These are phyloP conservation scores for Xylaria sp. DNA, from an alignment of 2,329 filamentous ascomycete species.

Conservation along the genomic window DNA sequence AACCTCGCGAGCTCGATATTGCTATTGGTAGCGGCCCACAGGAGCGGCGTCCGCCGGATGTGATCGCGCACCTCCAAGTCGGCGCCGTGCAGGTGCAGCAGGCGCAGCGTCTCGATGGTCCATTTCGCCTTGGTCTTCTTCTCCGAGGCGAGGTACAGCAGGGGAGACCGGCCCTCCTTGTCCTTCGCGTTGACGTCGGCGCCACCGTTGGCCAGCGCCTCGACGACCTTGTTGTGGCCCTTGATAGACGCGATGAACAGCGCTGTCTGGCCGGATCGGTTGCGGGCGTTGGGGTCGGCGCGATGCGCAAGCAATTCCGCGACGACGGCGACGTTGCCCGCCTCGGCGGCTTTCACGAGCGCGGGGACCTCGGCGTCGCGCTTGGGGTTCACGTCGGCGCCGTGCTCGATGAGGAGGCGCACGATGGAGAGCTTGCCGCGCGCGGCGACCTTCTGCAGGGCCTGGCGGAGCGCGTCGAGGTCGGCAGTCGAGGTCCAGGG, in stretches of 20 bases:
- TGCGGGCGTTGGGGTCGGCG: constrained; percentile 51
- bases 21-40: constrained; percentile 69
- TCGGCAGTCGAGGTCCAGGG: constrained; percentile 51
- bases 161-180: constrained; percentile 52
- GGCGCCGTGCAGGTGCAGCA: constrained; percentile 53
- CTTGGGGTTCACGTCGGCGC: constrained; percentile 53
- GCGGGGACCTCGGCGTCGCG: constrained; percentile 53
- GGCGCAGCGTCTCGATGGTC: constrained; percentile 56
- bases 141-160: constrained; percentile 53
- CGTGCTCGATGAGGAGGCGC: constrained; percentile 53
- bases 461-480: constrained; percentile 53
- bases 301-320: constrained; percentile 49
- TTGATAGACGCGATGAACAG: constrained; percentile 52
- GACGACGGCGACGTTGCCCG: constrained; percentile 51
- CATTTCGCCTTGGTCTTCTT: constrained; percentile 51
- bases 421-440: constrained; percentile 53
- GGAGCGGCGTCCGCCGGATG: constrained; percentile 63
- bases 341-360: constrained; percentile 54
- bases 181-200: constrained; percentile 52
- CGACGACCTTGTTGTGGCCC: constrained; percentile 51
- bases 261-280: constrained; percentile 52
- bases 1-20: constrained; percentile 62
- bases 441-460: constrained; percentile 53
- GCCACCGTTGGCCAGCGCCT: constrained; percentile 49
- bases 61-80: constrained; percentile 56